Percentiles rank a stretch among this genome's conserved stretches.
Evolutionary conservation across 2,329 filamentous ascomycete genomes (phyloP).

Genomic region (Mollisia scopiformis): DNA sequence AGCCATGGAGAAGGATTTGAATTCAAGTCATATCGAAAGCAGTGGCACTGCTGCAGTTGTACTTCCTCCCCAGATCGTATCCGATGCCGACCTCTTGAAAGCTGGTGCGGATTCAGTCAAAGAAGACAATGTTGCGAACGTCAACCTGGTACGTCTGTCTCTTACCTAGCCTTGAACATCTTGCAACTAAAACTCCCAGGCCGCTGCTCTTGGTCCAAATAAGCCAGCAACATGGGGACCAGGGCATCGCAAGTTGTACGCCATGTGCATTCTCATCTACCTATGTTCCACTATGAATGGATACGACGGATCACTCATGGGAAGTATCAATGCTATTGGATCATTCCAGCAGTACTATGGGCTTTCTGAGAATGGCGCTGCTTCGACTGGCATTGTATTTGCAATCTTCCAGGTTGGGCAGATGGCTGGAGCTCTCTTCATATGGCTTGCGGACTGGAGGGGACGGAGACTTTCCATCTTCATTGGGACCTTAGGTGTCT

Average conservation of each 20-base stretch:
- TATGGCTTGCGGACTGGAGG: slow-evolving; percentile 47
- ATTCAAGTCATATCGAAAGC: background rate
- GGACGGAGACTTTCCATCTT: slow-evolving; percentile 52
- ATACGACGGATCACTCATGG: slow-evolving; percentile 45
- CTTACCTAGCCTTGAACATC: background rate
- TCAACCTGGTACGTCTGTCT: background rate
- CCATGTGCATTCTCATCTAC: slow-evolving; percentile 30
- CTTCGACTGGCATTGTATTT: slow-evolving; percentile 39
- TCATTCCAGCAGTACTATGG: slow-evolving; percentile 44
- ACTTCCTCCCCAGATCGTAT: background rate
- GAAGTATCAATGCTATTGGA: slow-evolving; percentile 46
- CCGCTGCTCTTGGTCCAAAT: background rate
- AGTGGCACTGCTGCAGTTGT: background rate
- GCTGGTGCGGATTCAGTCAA: background rate
- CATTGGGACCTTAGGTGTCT: slow-evolving; percentile 36
- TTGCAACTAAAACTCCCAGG: background rate
- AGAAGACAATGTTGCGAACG: background rate
- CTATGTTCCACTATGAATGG: slow-evolving; percentile 48
- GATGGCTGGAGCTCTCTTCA: slow-evolving; percentile 47
- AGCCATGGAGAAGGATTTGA: background rate
- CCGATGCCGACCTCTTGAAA: background rate
- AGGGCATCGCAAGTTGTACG: slow-evolving; percentile 26
- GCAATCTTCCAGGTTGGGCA: slow-evolving; percentile 47
- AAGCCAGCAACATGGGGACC: slow-evolving; percentile 7
- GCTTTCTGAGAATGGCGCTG: slow-evolving; percentile 38